Conservation (phyloP, 345 rosid species). For the Gossypioides kirkii region DNA sequence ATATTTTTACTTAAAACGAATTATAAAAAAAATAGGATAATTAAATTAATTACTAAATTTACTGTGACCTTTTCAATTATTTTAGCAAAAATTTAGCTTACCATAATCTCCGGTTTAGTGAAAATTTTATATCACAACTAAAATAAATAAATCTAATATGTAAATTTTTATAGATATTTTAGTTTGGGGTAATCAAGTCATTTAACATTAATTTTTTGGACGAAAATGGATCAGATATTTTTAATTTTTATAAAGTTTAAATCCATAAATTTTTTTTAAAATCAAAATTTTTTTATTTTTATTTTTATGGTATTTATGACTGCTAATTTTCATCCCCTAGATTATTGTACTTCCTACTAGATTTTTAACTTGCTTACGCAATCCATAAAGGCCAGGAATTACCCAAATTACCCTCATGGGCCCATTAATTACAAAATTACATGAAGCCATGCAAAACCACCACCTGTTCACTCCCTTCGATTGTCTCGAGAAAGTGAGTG, state of each 20-base stretch:
- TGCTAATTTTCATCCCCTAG: slow-evolving; percentile 16
- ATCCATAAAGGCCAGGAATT: slow-evolving; percentile 5
- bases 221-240: too few relatives aligned
- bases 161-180: background rate
- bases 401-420: background rate
- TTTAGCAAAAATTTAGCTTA: background rate
- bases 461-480: slow-evolving; percentile 1
- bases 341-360: slow-evolving; percentile 26
- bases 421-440: slow-evolving; percentile 3
- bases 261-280: too few relatives aligned
- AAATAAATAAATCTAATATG: background rate
- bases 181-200: too few relatives aligned
- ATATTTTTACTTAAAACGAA: background rate
- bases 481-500: background rate
- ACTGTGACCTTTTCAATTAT: too few relatives aligned
- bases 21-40: background rate
- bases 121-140: background rate
- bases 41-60: background rate
- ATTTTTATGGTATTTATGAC: background rate
- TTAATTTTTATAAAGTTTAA: too few relatives aligned
- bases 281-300: background rate
- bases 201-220: too few relatives aligned
- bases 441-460: background rate
- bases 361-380: slow-evolving; percentile 17
- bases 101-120: background rate